phyloP scores from a whole-genome alignment of 495 filamentous ascomycete species.

The Aspergillus funiculosus region DNA sequence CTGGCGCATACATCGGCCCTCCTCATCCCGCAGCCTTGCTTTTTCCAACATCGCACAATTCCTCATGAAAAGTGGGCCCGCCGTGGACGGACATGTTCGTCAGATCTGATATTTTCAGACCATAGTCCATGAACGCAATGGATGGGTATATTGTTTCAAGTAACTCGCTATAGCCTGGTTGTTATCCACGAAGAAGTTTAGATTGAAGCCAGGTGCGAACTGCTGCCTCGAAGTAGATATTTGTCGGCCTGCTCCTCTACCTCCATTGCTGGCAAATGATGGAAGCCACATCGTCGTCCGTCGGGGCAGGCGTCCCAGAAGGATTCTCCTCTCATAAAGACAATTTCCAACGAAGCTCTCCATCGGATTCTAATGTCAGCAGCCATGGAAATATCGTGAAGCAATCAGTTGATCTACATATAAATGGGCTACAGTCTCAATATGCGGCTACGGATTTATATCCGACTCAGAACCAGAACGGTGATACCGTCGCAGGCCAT shows the following conservation, averaged over 20 bases:
- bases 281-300: slow-evolving; percentile 10
- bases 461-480: background rate
- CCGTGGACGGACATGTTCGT: slow-evolving; percentile 19
- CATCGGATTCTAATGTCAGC: slow-evolving; percentile 3
- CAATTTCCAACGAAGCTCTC: slow-evolving; percentile 8
- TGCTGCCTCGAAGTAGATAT: background rate
- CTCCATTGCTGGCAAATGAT: slow-evolving; percentile 4
- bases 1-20: slow-evolving; percentile 10
- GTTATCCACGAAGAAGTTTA: background rate
- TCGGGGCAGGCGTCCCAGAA: slow-evolving; percentile 14
- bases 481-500: background rate
- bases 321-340: slow-evolving; percentile 12
- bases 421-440: background rate
- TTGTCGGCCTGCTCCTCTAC: background rate
- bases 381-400: slow-evolving; percentile 2
- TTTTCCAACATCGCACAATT: slow-evolving; percentile 11
- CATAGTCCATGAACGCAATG: slow-evolving; percentile 6
- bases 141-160: background rate
- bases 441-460: background rate
- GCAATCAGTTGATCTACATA: background rate
- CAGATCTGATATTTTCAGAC: slow-evolving; percentile 14
- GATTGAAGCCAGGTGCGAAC: background rate
- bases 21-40: slow-evolving; percentile 12
- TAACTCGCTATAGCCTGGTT: slow-evolving; percentile 6
- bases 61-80: slow-evolving; percentile 18